Evolutionary conservation across 805 yeast genomes (phyloP).

Genomic region (Yarrowia alimentaria): DNA sequence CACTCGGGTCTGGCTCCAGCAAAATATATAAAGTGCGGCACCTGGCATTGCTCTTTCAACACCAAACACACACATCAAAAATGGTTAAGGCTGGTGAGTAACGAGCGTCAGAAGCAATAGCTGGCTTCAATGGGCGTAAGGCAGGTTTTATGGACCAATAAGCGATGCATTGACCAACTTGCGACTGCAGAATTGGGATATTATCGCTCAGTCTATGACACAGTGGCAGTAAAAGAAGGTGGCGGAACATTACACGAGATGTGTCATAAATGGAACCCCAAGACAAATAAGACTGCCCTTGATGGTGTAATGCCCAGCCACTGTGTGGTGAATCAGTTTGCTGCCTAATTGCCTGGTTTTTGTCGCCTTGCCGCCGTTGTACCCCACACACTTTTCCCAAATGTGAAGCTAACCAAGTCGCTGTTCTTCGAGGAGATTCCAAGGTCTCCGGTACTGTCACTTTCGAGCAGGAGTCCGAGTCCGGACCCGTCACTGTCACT

Average conservation of each 20-base stretch:
- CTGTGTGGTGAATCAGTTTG: no score
- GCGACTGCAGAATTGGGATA: no score
- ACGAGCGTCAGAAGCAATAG: no score
- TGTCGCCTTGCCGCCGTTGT: no score
- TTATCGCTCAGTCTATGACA: no score
- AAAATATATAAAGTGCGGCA: slow-evolving; percentile 26
- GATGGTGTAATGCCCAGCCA: no score
- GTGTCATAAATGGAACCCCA: no score
- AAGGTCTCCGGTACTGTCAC: slow-evolving; percentile 82
- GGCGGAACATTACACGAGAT: slow-evolving; percentile 12
- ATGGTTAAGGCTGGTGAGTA: slow-evolving; percentile 68
- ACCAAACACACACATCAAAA: slow-evolving; percentile 34
- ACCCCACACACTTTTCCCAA: neutral
- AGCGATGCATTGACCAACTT: no score
- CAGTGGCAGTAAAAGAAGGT: slow-evolving; percentile 1
- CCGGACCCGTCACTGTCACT: slow-evolving; percentile 77
- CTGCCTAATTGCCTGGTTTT: no score
- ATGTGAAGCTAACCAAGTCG: slow-evolving; percentile 52
- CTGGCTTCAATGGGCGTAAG: no score
- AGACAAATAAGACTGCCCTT: no score
- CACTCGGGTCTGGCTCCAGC: slow-evolving; percentile 23
- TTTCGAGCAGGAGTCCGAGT: slow-evolving; percentile 79
- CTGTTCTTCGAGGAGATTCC: slow-evolving; percentile 94
- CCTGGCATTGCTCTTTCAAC: slow-evolving; percentile 15
- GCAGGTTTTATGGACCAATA: no score